A percentile compares a stretch with the other conserved stretches of the same genome.
Conservation (phyloP, 164 flowering plant genomes). For the Piper longum region DNA sequence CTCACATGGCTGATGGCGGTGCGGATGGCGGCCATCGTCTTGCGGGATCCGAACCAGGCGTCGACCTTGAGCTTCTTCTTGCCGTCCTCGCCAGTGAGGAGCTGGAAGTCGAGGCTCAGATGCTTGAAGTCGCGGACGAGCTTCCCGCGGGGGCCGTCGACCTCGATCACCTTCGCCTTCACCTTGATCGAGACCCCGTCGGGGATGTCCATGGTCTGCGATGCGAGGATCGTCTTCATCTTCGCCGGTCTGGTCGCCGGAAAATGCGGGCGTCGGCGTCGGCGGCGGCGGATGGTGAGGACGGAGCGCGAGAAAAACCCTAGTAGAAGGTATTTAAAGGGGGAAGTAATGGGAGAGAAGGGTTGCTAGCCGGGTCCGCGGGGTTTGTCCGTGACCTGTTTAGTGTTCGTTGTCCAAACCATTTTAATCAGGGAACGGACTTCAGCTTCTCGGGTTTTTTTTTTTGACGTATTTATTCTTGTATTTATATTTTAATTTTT, state of each 20-base stretch:
- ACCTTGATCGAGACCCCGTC: slow-evolving; percentile 19
- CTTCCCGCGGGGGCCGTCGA: slow-evolving; percentile 56
- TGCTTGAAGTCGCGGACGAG: slow-evolving; percentile 20
- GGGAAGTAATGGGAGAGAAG: too few species aligned
- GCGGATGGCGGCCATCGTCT: slow-evolving; percentile 50
- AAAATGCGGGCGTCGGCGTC: too few species aligned
- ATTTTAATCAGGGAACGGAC: too few species aligned
- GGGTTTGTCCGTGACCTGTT: too few species aligned
- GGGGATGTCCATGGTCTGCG: slow-evolving; percentile 60
- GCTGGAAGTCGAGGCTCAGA: slow-evolving; percentile 50
- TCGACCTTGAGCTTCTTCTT: slow-evolving; percentile 49
- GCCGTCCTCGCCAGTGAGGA: slow-evolving; percentile 21
- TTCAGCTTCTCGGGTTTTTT: too few species aligned
- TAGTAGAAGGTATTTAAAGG: too few species aligned
- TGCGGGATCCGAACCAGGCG: slow-evolving; percentile 60
- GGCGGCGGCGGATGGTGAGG: too few species aligned
- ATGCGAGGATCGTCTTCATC: slow-evolving; percentile 57
- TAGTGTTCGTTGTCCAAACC: too few species aligned
- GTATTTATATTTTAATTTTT: too few species aligned
- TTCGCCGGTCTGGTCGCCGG: neutral
- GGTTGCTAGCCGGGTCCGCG: too few species aligned
- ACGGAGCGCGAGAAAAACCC: too few species aligned
- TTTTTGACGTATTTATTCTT: too few species aligned
- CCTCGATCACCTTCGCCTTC: slow-evolving; percentile 44
- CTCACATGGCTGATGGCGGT: slow-evolving; percentile 51